A percentile compares a stretch with the other conserved stretches of the same genome.
Conservation (phyloP, 768 basidiomycete genomes). For the Cystoderma amianthinum region DNA sequence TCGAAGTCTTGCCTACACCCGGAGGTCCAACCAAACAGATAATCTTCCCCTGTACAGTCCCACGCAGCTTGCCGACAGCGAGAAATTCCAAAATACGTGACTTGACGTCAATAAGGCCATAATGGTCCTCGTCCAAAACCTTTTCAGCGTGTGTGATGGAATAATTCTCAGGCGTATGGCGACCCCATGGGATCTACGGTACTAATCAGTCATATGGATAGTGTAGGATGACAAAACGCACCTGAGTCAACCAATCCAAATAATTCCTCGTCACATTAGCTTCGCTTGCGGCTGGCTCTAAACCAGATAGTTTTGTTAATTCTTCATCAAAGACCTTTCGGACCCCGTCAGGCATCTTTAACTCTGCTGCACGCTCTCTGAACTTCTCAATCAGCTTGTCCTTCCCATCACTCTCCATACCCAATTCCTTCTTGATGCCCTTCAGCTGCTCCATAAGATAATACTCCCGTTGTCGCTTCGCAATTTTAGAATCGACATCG, state of each 20-base stretch:
- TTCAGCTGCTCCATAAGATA: slow-evolving; percentile 97
- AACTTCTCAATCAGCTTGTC: slow-evolving; percentile 92
- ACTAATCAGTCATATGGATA: slow-evolving; percentile 4
- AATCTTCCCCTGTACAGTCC: slow-evolving; percentile 95
- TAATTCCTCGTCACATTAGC: slow-evolving; percentile 94
- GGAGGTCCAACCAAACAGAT: slow-evolving; percentile 95
- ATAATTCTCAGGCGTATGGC: slow-evolving; percentile 90
- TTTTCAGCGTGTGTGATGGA: slow-evolving; percentile 74
- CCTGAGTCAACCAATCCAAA: slow-evolving; percentile 88
- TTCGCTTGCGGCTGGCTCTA: slow-evolving; percentile 89
- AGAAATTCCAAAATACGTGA: slow-evolving; percentile 93
- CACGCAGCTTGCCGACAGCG: slow-evolving; percentile 90
- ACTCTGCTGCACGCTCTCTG: slow-evolving; percentile 68
- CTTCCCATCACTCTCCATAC: slow-evolving; percentile 93
- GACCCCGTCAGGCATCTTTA: slow-evolving; percentile 88
- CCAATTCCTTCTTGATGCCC: slow-evolving; percentile 93
- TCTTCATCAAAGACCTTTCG: slow-evolving; percentile 97
- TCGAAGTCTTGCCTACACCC: slow-evolving; percentile 95
- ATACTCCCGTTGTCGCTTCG: slow-evolving; percentile 90
- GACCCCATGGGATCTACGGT: slow-evolving; percentile 90
- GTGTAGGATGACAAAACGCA: slow-evolving; percentile 14
- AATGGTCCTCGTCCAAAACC: slow-evolving; percentile 93
- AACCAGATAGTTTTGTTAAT: slow-evolving; percentile 77
- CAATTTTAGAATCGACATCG: slow-evolving; percentile 93
- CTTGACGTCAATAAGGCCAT: slow-evolving; percentile 88